Base-by-base conservation (phyloP, 768 basidiomycete genomes). In the Leccinum longicurvipes region DNA sequence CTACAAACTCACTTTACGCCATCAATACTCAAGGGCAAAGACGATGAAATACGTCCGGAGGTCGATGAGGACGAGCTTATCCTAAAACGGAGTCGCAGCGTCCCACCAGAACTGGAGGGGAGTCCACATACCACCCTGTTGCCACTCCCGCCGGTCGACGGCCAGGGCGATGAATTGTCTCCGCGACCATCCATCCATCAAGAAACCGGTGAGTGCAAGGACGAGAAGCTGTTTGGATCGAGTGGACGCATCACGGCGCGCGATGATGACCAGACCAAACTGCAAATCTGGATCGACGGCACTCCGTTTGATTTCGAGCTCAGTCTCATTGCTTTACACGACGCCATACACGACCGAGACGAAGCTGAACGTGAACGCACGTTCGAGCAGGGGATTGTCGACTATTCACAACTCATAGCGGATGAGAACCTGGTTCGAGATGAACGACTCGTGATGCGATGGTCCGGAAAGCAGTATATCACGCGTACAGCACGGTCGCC, bases 401-500 rank as follows among this genome's bases (percentile, higher is more conserved):
- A 84, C 29, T 91, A 86, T 63, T 67, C 78, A 19, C 74, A 70
- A 29, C 87, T 97, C 55, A 68, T 96, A 50, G 77, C 81, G 28
- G 84, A 92, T 53, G 82, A 82, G 14, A 67, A 68, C 6, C 68
- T 93, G 25, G 81, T 88, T 5, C 72, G 77, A 32, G 81, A 88
- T 62, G 80, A 83, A 8, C 72, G 79, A 27, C 77, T 96, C 34
- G 88, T 93, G 3, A 81, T 95, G 50, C 78, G 82, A 56, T 95
- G 91, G 85, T 77, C 79, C 39, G 80, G 77, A 10, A 78, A 80
- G 48, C 82, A 79, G 87, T 94, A 89, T 68, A 84, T 93, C 52
- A 87, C 86, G n/a, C 85, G 85, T 58, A 73, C 76, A 39, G 89
- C 91, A 63, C 82, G 79, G 3, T 88, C 89, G 0, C 85, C 87